Evolutionary conservation across 2,329 filamentous ascomycete species (phyloP), one percentile per base, ranked within the genome.

Genomic region (Conoideocrella luteorostrata): DNA sequence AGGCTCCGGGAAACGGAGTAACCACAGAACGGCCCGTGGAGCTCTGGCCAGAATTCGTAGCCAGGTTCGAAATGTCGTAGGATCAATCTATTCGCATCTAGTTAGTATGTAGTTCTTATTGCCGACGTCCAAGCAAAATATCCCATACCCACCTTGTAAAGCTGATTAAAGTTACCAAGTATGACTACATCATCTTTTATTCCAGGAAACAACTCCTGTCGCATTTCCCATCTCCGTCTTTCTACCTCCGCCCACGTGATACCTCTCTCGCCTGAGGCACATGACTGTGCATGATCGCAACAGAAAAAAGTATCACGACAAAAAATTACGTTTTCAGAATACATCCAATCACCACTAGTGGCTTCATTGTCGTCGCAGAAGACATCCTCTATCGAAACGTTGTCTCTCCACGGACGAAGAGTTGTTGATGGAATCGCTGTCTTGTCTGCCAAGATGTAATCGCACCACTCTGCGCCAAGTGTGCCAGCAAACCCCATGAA

Each of bases 401-500:
- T 95, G 33, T 79, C 75, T 45, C 88, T 78, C 67, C 81, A 86
- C 2, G 88, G 88, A 11, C 89, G 80, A 22, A 97, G 70, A 1
- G 91, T 96, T 21, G 82, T 78, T 0, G 75, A 76, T 1, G 93
- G 93, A 42, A 98, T 84, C 1, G 93, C 89, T 2, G 85, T 91
- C 40, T 85, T 74, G 57, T 98, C 93, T 4, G 93, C 90, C 21
- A 97, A 77, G 13, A 98, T 82, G 58, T 98, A 98, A 61, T 98
- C 93, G 55, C 93, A 98, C 93, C 93, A 98, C 60, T 98, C 93
- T 3, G 93, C 93, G 5, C 93, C 93, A 1, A 98, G 70, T 0
- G 91, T 96, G 9, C 93, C 93, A 0, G 93, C 93, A 60, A 98
- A 98, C 1, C 93, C 93, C 93, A 98, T 98, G 58, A 98, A 98